Conservation (phyloP, 2,329 filamentous ascomycete genomes). For the Mycosphaerella arachidis region DNA sequence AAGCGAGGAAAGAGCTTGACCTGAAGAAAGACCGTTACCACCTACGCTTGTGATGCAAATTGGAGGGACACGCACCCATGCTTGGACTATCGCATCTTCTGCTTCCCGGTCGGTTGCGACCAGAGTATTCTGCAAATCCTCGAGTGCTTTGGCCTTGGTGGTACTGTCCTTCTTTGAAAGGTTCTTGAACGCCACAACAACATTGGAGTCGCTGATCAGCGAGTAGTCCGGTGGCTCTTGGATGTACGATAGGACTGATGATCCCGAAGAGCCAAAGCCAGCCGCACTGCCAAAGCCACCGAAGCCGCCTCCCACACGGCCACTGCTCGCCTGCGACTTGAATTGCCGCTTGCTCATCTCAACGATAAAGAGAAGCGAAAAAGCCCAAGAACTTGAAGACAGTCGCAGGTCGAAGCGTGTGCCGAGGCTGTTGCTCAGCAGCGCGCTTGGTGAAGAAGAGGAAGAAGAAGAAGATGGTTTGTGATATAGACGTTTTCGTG, state of each 20-base stretch:
- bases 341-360: conserved; percentile 56
- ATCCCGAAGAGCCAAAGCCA: conserved; percentile 45
- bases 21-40: conserved; percentile 46
- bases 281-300: conserved; percentile 34
- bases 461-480: neutral
- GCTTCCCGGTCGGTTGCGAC: conserved; percentile 55
- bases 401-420: neutral
- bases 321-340: conserved; percentile 61
- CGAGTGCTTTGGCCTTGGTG: conserved; percentile 84
- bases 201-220: conserved; percentile 69
- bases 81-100: conserved; percentile 78
- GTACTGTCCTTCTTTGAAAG: conserved; percentile 87
- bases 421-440: neutral
- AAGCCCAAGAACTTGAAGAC: neutral
- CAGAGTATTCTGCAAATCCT: conserved; percentile 70
- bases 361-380: neutral
- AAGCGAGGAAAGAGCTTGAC: conserved; percentile 79
- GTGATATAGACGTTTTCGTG: neutral
- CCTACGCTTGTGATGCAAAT: conserved; percentile 21
- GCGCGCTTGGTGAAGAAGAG: neutral
- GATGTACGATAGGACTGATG: conserved; percentile 76
- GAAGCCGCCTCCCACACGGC: conserved; percentile 43
- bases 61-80: conserved; percentile 64
- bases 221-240: conserved; percentile 78
- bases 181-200: conserved; percentile 89